Evolutionary conservation across 495 filamentous ascomycete species (phyloP).

Genomic region (Amniculicola lignicola): DNA sequence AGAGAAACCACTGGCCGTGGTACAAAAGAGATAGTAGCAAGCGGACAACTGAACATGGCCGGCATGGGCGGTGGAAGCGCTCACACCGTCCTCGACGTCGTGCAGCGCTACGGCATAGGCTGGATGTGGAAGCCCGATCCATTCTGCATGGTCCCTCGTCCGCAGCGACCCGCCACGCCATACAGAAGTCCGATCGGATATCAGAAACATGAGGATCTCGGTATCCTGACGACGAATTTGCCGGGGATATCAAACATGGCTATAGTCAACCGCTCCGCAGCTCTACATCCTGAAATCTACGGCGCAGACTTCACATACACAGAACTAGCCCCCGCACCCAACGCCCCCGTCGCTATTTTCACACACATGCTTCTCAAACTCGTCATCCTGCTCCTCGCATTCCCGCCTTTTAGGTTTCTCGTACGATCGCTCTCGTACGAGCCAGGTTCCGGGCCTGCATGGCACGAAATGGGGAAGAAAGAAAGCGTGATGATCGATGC

Average conservation of each 20-base stretch:
- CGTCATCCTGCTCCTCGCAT: constrained; percentile 50
- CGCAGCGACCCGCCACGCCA: constrained; percentile 43
- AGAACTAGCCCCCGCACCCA: constrained; percentile 61
- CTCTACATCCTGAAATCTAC: constrained; percentile 57
- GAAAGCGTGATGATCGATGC: constrained; percentile 55
- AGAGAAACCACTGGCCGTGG: constrained; percentile 47
- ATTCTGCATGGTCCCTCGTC: constrained; percentile 2
- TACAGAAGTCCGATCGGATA: constrained; percentile 44
- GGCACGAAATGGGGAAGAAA: constrained; percentile 45
- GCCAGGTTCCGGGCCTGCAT: constrained; percentile 62
- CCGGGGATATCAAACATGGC: constrained; percentile 55
- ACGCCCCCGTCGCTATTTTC: constrained; percentile 51
- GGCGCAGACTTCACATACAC: constrained; percentile 66
- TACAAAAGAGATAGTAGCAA: neutral
- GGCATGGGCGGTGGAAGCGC: constrained; percentile 11
- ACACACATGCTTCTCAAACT: constrained; percentile 55
- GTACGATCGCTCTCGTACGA: constrained; percentile 50
- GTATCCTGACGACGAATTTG: constrained; percentile 60
- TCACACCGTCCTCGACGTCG: neutral
- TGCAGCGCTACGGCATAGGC: constrained; percentile 2
- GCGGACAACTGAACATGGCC: neutral
- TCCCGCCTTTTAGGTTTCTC: constrained; percentile 52
- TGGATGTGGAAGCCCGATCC: neutral
- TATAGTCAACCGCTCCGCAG: constrained; percentile 70
- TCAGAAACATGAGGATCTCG: constrained; percentile 57